Base-by-base conservation (phyloP, 805 yeast species). In the Sungouiella blattae region DNA sequence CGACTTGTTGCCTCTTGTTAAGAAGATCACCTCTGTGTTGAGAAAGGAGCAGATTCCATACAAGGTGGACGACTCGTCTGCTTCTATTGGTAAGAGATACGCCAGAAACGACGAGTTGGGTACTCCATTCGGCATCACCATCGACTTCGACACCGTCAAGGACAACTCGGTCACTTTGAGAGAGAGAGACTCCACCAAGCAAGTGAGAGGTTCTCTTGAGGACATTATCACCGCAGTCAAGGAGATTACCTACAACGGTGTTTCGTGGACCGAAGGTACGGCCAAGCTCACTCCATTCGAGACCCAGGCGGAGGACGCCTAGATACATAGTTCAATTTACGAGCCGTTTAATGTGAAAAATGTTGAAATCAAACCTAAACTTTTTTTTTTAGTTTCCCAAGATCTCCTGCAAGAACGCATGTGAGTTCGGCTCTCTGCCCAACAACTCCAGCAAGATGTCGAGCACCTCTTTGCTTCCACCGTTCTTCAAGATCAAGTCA, bases 51-150 rank as follows among this genome's bases (percentile, higher is more conserved):
- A 88, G 62, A 80, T 93, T 52, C 91, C 97, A 49, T 87, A 89
- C 75, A 91, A 89, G 75, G 82, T 91, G 40, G 98, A 93, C 62
- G 98, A 91, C 63, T 87, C 97, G 7, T 85, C 95, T 49, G 97
- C 96, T 14, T 86, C 98, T 21, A 93, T 91, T 54, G 98, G 98
- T 69, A 87, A 89, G 72, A 83, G 98, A 70, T 91, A 91, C 57
- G 88, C 98, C 46, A 86, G 98, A 72, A 91, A 91, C 64, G 98
- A 91, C 66, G 98, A 91, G 71, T 76, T 91, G 58, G 98, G 98
- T 65, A 93, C 98, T 36, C 98, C 98, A 52, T 93, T 93, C 60
- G 98, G 98, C 62, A 79, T 91, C 65, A 91, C 98, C 46, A 84
- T 91, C 52, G 98, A 91, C 65, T 91, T 93, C 63, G 97, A 91